Evolutionary conservation across 305 asterid genomes (phyloP).

Genomic region (Withania somnifera): DNA sequence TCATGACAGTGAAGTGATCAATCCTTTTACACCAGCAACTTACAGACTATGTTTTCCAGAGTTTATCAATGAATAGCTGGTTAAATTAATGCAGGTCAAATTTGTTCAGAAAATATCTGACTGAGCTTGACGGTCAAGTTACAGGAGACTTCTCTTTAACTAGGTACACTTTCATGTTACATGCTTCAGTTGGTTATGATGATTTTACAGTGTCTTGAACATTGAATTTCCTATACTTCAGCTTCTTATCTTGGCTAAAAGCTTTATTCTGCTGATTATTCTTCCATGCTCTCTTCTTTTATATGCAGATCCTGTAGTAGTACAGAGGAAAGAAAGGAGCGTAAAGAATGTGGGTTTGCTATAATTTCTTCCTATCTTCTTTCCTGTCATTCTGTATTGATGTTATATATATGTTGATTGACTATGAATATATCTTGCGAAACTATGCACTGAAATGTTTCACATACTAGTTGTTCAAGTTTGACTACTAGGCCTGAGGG

Average conservation of each 20-base stretch:
- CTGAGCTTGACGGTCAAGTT: conserved; percentile 46
- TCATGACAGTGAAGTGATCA: background rate
- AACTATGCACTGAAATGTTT: too few relatives aligned
- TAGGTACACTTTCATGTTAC: conserved; percentile 12
- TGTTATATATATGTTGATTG: too few relatives aligned
- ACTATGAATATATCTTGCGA: too few relatives aligned
- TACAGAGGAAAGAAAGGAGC: too few relatives aligned
- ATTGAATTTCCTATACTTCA: background rate
- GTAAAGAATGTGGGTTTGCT: too few relatives aligned
- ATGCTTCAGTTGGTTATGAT: background rate
- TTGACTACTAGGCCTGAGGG: background rate
- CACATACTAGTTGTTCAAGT: too few relatives aligned
- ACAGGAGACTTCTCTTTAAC: conserved; percentile 28
- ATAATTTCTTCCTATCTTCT: too few relatives aligned
- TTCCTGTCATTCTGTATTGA: too few relatives aligned
- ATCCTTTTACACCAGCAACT: background rate
- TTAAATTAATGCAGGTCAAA: conserved; percentile 41
- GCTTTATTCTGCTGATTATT: too few relatives aligned
- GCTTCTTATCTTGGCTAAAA: background rate
- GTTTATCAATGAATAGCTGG: background rate
- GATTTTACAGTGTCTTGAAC: background rate
- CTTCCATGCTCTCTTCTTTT: too few relatives aligned
- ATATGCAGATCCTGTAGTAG: too few relatives aligned
- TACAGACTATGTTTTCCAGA: background rate
- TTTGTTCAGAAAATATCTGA: conserved; percentile 48